Evolutionary conservation across 1,139 yeast species (phyloP).

Genomic region (Geotrichum reessii): DNA sequence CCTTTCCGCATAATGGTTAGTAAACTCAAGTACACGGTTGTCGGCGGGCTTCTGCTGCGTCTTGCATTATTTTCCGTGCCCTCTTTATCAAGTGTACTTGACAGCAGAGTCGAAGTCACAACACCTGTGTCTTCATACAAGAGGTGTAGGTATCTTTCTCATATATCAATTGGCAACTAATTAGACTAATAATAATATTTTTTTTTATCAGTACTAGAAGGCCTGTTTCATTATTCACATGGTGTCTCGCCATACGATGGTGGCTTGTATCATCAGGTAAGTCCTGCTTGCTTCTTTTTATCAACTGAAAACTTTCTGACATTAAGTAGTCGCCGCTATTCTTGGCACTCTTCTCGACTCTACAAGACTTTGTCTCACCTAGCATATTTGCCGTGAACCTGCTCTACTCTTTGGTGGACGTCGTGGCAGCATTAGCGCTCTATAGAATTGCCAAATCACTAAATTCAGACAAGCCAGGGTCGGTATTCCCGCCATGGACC

Average conservation of each 20-base stretch:
- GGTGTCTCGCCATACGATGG: conserved; percentile 70
- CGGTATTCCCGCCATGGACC: conserved; percentile 23
- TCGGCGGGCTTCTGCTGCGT: conserved; percentile 24
- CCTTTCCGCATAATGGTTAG: neutral
- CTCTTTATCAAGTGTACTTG: conserved; percentile 34
- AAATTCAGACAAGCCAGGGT: conserved; percentile 26
- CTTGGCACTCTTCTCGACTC: conserved; percentile 45
- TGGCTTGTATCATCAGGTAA: conserved; percentile 69
- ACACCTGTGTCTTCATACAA: conserved; percentile 68
- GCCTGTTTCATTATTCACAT: conserved; percentile 60
- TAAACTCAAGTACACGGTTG: conserved; percentile 9
- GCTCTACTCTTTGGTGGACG: conserved; percentile 41
- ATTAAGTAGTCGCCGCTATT: conserved; percentile 51
- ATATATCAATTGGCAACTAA: neutral
- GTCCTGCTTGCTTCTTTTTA: neutral
- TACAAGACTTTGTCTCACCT: conserved; percentile 30
- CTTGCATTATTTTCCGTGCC: conserved; percentile 18
- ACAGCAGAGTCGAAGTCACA: conserved; percentile 64
- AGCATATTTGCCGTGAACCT: conserved; percentile 28
- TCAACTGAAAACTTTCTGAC: neutral
- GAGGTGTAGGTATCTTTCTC: conserved; percentile 29
- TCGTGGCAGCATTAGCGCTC: conserved; percentile 40
- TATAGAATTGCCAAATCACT: conserved; percentile 41
- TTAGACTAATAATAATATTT: conserved; percentile 17
- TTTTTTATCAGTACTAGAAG: conserved; percentile 58